Evolutionary conservation across 2,329 filamentous ascomycete genomes (phyloP).

Genomic region (Stemphylium lycopersici): DNA sequence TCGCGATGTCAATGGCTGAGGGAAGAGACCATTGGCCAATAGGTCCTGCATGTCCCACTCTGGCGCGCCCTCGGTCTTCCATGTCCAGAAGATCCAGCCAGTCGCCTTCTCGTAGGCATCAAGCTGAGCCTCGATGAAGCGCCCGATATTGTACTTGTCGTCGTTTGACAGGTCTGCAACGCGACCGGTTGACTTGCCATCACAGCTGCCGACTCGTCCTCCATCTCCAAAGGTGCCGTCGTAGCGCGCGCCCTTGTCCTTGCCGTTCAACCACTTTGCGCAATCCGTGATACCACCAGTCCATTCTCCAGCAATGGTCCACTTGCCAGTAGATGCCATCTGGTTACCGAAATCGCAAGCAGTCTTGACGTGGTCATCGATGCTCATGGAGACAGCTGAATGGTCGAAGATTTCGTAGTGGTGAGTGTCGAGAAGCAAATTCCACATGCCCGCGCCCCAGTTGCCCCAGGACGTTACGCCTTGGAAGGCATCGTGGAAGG

Average conservation of each 20-base stretch:
- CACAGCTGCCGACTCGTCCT: constrained; percentile 51
- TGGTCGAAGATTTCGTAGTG: constrained; percentile 57
- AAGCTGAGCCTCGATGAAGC: constrained; percentile 56
- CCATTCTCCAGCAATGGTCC: constrained; percentile 57
- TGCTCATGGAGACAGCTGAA: constrained; percentile 45
- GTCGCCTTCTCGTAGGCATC: constrained; percentile 55
- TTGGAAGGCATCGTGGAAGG: constrained; percentile 56
- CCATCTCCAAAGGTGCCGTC: constrained; percentile 51
- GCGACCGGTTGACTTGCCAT: constrained; percentile 53
- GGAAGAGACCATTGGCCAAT: constrained; percentile 55
- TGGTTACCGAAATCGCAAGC: constrained; percentile 54
- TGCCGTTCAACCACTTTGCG: constrained; percentile 57
- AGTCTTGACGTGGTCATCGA: constrained; percentile 48
- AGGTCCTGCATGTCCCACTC: constrained; percentile 58
- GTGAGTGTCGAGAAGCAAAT: constrained; percentile 55
- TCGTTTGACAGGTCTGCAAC: constrained; percentile 50
- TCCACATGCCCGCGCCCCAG: constrained; percentile 54
- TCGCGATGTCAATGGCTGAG: constrained; percentile 50
- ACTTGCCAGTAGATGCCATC: constrained; percentile 55
- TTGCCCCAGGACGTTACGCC: constrained; percentile 53
- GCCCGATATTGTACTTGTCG: constrained; percentile 52
- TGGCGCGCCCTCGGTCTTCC: constrained; percentile 57
- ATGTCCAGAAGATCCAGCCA: constrained; percentile 60
- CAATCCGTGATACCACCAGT: constrained; percentile 56
- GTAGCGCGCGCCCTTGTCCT: constrained; percentile 54